Percentiles rank a stretch among this genome's conserved stretches.
Evolutionary conservation across 2,329 filamentous ascomycete species (phyloP).

Genomic region (Ophiosphaerella herpotricha): DNA sequence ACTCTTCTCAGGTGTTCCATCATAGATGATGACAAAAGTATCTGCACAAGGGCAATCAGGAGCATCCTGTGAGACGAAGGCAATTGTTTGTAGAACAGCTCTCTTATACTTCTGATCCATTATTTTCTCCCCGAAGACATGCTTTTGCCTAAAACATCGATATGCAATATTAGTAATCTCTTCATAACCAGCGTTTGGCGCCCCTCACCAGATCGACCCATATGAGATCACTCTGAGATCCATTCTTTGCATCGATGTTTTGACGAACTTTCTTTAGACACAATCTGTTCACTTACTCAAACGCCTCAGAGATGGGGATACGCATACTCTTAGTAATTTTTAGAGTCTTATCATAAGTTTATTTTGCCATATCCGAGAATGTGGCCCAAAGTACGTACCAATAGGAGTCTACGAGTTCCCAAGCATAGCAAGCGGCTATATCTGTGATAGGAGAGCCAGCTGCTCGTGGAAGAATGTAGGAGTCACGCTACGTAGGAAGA

Average conservation of each 20-base stretch:
- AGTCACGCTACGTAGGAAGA: too few relatives aligned
- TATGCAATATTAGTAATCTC: not conserved
- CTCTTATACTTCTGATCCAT: conserved; percentile 4
- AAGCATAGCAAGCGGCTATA: too few relatives aligned
- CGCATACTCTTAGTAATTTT: too few relatives aligned
- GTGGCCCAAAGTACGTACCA: too few relatives aligned
- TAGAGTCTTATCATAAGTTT: too few relatives aligned
- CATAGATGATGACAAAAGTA: conserved; percentile 4
- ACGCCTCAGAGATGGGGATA: too few relatives aligned
- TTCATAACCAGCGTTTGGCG: not conserved
- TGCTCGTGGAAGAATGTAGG: too few relatives aligned
- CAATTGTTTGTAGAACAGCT: not conserved
- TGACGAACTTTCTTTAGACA: not conserved
- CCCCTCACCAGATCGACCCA: conserved; percentile 3
- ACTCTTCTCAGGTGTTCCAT: conserved; percentile 1
- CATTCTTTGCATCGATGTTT: conserved; percentile 1
- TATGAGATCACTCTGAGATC: conserved; percentile 1
- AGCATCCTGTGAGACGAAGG: not conserved
- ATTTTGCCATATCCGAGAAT: too few relatives aligned
- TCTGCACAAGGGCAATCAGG: conserved; percentile 1
- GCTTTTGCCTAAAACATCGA: not conserved
- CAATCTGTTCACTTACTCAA: too few relatives aligned
- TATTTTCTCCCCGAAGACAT: conserved; percentile 6
- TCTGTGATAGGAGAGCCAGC: too few relatives aligned
- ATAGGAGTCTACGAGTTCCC: too few relatives aligned